phyloP scores from a whole-genome alignment of 768 basidiomycete species.

The Melanogaster broomeanus region DNA sequence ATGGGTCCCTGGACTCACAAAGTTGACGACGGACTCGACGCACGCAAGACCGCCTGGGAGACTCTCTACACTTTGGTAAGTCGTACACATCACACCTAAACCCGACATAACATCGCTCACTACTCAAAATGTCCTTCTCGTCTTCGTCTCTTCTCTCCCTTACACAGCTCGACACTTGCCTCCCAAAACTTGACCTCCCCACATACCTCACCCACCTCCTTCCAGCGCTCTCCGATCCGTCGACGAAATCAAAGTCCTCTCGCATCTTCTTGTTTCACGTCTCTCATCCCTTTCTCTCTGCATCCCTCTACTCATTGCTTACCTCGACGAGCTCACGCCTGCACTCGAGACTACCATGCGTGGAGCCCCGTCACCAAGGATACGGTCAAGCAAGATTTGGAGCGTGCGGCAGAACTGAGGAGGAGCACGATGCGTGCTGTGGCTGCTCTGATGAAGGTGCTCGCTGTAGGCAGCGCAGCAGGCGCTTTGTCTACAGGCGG shows the following conservation, averaged over 20 bases:
- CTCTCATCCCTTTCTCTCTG: conserved; percentile 70
- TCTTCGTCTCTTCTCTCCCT: not conserved
- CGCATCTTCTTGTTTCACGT: conserved; percentile 93
- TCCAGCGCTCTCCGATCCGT: conserved; percentile 81
- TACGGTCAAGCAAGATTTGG: conserved; percentile 91
- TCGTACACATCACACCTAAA: not conserved
- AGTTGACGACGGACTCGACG: conserved; percentile 95
- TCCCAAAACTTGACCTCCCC: conserved; percentile 83
- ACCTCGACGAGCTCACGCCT: conserved; percentile 83
- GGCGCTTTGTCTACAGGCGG: conserved; percentile 24
- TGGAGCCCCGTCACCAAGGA: conserved; percentile 90
- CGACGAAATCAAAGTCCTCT: conserved; percentile 98
- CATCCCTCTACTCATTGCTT: conserved; percentile 44
- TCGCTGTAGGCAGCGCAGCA: conserved; percentile 56
- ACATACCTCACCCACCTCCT: conserved; percentile 83
- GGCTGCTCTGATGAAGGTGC: conserved; percentile 80
- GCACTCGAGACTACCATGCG: conserved; percentile 89
- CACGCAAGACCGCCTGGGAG: conserved; percentile 96
- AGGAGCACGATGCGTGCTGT: conserved; percentile 87
- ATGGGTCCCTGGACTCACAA: conserved; percentile 99
- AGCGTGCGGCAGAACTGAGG: conserved; percentile 88
- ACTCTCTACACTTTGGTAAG: conserved; percentile 92
- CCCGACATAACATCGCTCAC: too few species aligned
- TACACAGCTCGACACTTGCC: conserved; percentile 83
- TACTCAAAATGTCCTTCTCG: not conserved